Evolutionary conservation across 1,284 basidiomycete genomes (phyloP), one percentile per base, ranked within the genome.

Genomic region (Rhodotorula mucilaginosa): DNA sequence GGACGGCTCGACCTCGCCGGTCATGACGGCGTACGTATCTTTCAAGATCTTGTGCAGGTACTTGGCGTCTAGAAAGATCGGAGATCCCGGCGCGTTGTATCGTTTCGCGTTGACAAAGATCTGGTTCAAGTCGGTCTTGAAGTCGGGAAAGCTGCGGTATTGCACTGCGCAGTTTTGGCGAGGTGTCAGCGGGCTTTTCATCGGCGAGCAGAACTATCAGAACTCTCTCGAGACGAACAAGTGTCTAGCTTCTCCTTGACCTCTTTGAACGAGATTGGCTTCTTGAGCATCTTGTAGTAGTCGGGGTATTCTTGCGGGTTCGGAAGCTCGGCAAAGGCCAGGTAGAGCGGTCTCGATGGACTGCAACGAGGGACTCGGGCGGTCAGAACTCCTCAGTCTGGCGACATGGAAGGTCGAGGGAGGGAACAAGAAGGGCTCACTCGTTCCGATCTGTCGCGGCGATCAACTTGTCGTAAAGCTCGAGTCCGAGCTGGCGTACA

Each of bases 61-160:
- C 31, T 76, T 77, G 12, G 78, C 77, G 58, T 78, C 74, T 31
- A 75, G 52, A 56, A 75, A 79, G 58, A 79, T 72, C 23, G 48
- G 26, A 47, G 74, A 76, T 1, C 72, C 72, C 1, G 68, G 69
- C 23, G 69, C 69, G 64, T 79, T 79, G 72, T 71, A 79, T 8
- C 72, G 70, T 57, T 78, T 77, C 23, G 78, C 78, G 59, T 79
- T 79, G 56, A 68, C 69, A 44, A 78, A 78, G 64, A 74, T 68
- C 49, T 77, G 77, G 51, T 74, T 75, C 60, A 79, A 61, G 54
- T 79, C 78, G 64, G 59, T 62, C 23, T 70, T 54, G 18, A 77
- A 58, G n/a, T 76, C 73, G 23, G 65, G 34, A 13, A 78, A 57
- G 26, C 66, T 65, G 13, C n/a, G 29, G 68, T 79, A 79, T 29